Conservation (phyloP, 176 grass and related monocot species). For the Oryza glaberrima region DNA sequence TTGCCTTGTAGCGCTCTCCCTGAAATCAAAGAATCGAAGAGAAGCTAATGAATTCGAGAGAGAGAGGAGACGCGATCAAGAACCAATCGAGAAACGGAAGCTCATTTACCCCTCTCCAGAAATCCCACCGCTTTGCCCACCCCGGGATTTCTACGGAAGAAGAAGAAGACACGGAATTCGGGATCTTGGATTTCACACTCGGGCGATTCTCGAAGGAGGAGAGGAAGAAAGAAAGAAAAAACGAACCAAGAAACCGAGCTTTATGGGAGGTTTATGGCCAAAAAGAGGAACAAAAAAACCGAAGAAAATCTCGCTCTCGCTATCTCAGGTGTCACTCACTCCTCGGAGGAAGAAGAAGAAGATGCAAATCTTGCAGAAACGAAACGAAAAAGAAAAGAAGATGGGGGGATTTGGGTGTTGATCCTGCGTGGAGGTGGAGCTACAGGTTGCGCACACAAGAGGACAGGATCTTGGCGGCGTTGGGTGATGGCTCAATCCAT, state of each 20-base stretch:
- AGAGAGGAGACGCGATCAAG: constrained; percentile 27
- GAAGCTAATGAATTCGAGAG: constrained; percentile 24
- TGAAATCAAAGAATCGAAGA: constrained; percentile 38
- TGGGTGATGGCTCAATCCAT: constrained; percentile 41
- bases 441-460: constrained; percentile 46
- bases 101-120: constrained; percentile 25
- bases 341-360: constrained; percentile 20
- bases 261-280: constrained; percentile 58
- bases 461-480: constrained; percentile 52
- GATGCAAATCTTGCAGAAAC: constrained; percentile 39
- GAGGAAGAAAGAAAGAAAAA: neutral
- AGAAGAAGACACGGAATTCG: constrained; percentile 25
- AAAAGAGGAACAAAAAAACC: neutral
- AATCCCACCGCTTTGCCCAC: neutral
- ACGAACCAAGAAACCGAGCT: constrained; percentile 30
- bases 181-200: constrained; percentile 32
- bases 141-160: constrained; percentile 19
- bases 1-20: neutral
- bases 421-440: constrained; percentile 56
- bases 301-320: constrained; percentile 34
- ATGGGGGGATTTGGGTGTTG: neutral
- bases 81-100: constrained; percentile 31
- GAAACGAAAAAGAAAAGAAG: neutral
- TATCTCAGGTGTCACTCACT: constrained; percentile 53
- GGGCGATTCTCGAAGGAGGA: neutral